Base-by-base conservation (phyloP, 345 rosid species). In the Theobroma cacao region DNA sequence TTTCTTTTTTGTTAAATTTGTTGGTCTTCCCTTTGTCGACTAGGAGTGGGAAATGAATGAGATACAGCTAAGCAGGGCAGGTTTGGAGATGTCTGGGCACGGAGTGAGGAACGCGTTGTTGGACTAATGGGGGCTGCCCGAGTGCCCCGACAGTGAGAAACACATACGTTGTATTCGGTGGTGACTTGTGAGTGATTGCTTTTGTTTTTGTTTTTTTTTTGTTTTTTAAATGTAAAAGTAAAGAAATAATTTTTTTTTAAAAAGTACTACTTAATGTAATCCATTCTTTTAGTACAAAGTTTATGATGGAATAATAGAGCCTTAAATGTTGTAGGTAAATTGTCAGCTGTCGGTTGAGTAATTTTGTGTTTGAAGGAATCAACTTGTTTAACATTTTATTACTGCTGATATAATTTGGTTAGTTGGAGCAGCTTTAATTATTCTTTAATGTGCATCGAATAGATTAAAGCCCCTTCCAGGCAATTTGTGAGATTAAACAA, bases 1-100 rank as follows among this genome's bases (percentile, higher is more conserved):
- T 41, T 41, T 53, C 22, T 14, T 30, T 40, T 36, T 47, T 77
- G 20, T 52, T 34, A 30, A 18, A 31, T 18, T 30, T 30, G 43
- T 47, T 70, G 26, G 47, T 69, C n/a, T 24, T 30, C 17, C 17
- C 79, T 52, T 53, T 33, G 64, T 60, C 66, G 75, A 43, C 43
- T n/a, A 62, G 34, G 38, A 13, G 55, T 48, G 76, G 22, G 61
- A 55, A 58, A 43, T 79, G 56, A 69, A 74, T 69, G 84, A 69
- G 78, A 82, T 77, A 85, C 91, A 88, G 90, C 90, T 88, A 69
- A 82, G 79, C 86, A n/a, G 88, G 89, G 83, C 84, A 84, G 86
- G 76, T 78, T 81, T 66, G 28, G 77, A 50, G 65, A 36, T 70
- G 63, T 33, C 56, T 59, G 82, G 83, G 77, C 43, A 79, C 48